A percentile compares a stretch with the other conserved stretches of the same genome.
Conservation (phyloP, 2,329 filamentous ascomycete species). For the Penicillium sp. region DNA sequence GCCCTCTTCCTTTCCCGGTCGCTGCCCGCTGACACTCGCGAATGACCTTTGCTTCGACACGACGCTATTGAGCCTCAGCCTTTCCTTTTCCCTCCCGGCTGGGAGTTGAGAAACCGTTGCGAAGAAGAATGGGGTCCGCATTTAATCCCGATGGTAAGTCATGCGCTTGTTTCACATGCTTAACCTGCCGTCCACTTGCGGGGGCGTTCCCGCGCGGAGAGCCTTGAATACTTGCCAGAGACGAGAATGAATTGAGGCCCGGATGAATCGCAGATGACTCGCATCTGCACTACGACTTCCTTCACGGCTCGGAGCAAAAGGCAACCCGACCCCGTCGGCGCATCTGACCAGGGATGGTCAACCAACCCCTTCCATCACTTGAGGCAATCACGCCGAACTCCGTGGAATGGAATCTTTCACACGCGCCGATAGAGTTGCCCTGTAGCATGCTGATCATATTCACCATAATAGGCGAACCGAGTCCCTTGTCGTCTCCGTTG, state of each 20-base stretch:
- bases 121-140: slow-evolving; percentile 33
- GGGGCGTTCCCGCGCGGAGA: background rate
- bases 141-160: slow-evolving; percentile 42
- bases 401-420: slow-evolving; percentile 13
- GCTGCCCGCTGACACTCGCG: slow-evolving; percentile 30
- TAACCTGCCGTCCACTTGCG: background rate
- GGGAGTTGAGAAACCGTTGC: background rate
- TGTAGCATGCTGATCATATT: slow-evolving; percentile 18
- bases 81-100: slow-evolving; percentile 8
- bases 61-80: slow-evolving; percentile 23
- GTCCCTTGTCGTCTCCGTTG: slow-evolving; percentile 41
- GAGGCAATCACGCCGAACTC: slow-evolving; percentile 14
- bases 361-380: slow-evolving; percentile 14
- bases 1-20: slow-evolving; percentile 25
- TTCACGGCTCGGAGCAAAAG: background rate
- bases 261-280: background rate
- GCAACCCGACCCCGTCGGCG: background rate
- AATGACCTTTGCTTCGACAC: slow-evolving; percentile 24
- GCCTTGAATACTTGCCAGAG: background rate
- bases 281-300: background rate
- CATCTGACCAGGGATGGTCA: slow-evolving; percentile 18
- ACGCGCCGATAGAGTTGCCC: slow-evolving; percentile 12
- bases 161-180: slow-evolving; percentile 21
- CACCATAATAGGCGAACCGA: slow-evolving; percentile 34
- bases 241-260: background rate